A percentile compares a stretch with the other conserved stretches of the same genome.
These are phyloP conservation scores for Alternaria dauci DNA, from an alignment of 2,329 filamentous ascomycete species.

Conservation along the genomic window DNA sequence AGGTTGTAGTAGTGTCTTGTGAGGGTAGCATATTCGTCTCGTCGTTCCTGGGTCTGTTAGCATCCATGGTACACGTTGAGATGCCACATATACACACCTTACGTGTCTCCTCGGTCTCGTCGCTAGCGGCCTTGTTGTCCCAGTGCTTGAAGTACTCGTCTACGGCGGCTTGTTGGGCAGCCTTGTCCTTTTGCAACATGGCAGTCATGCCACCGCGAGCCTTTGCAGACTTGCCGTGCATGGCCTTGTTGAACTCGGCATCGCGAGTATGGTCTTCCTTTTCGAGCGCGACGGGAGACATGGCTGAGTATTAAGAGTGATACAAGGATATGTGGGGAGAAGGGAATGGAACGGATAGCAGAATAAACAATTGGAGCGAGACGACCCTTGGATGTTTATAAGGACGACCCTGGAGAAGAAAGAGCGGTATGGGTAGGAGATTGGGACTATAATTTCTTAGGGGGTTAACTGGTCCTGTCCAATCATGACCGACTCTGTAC, in stretches of 20 bases:
- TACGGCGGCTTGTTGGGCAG: slow-evolving; percentile 80
- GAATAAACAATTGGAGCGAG: slow-evolving; percentile 26
- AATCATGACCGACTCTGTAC: slow-evolving; percentile 29
- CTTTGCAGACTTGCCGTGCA: slow-evolving; percentile 79
- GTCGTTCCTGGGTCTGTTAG: slow-evolving; percentile 69
- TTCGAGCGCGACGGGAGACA: slow-evolving; percentile 71
- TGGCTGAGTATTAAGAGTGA: slow-evolving; percentile 46
- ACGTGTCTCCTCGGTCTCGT: slow-evolving; percentile 84
- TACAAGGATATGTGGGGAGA: slow-evolving; percentile 1
- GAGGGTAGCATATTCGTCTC: slow-evolving; percentile 89
- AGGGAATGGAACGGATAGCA: slow-evolving; percentile 8
- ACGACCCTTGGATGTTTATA: slow-evolving; percentile 25
- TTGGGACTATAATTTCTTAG: slow-evolving; percentile 26
- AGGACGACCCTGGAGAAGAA: slow-evolving; percentile 27
- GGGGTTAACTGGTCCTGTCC: slow-evolving; percentile 14
- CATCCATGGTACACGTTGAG: neutral
- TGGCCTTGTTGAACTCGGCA: slow-evolving; percentile 87
- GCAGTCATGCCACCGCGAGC: slow-evolving; percentile 78
- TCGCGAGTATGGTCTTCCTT: slow-evolving; percentile 83
- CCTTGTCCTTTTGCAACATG: slow-evolving; percentile 83
- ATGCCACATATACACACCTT: slow-evolving; percentile 62
- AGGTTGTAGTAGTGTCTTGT: slow-evolving; percentile 98
- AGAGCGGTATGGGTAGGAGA: slow-evolving; percentile 40
- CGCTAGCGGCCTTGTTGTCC: slow-evolving; percentile 80
- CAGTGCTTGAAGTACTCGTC: slow-evolving; percentile 97